These are phyloP conservation scores for Diaporthe ampelina DNA, from an alignment of 2,329 filamentous ascomycete genomes.

Conservation along the genomic window DNA sequence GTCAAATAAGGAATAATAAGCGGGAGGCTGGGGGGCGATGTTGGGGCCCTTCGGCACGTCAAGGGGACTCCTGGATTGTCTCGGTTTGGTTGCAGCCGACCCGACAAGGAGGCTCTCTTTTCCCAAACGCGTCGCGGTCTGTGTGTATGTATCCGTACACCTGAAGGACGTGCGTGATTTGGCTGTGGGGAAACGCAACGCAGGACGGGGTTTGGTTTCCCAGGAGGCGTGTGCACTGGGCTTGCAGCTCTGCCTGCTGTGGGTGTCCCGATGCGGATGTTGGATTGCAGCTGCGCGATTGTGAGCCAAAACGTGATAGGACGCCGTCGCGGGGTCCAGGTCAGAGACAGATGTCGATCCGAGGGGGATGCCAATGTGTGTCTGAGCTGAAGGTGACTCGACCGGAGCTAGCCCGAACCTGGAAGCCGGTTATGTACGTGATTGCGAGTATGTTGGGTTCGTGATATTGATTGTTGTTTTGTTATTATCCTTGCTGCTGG, in stretches of 20 bases:
- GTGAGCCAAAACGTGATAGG: slow-evolving; percentile 17
- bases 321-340: slow-evolving; percentile 21
- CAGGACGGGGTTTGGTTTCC: neutral
- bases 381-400: slow-evolving; percentile 21
- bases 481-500: too few relatives aligned
- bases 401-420: slow-evolving; percentile 16
- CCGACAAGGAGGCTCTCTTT: slow-evolving; percentile 30
- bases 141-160: slow-evolving; percentile 2
- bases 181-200: neutral
- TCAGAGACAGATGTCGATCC: slow-evolving; percentile 23
- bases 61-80: slow-evolving; percentile 29
- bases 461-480: neutral
- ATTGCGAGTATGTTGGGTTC: neutral
- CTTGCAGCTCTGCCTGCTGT: slow-evolving; percentile 27
- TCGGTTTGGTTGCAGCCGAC: slow-evolving; percentile 34
- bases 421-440: slow-evolving; percentile 25
- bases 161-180: neutral
- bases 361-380: neutral
- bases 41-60: slow-evolving; percentile 15
- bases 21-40: slow-evolving; percentile 22
- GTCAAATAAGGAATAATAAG: slow-evolving; percentile 24
- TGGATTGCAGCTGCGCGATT: slow-evolving; percentile 11
- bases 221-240: slow-evolving; percentile 11
- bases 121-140: slow-evolving; percentile 29
- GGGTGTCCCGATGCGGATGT: slow-evolving; percentile 28